Percentiles rank a stretch among this genome's conserved stretches.
These are phyloP conservation scores for Fraxinus cuspidata DNA, from an alignment of 257 asterid species.

Conservation along the genomic window DNA sequence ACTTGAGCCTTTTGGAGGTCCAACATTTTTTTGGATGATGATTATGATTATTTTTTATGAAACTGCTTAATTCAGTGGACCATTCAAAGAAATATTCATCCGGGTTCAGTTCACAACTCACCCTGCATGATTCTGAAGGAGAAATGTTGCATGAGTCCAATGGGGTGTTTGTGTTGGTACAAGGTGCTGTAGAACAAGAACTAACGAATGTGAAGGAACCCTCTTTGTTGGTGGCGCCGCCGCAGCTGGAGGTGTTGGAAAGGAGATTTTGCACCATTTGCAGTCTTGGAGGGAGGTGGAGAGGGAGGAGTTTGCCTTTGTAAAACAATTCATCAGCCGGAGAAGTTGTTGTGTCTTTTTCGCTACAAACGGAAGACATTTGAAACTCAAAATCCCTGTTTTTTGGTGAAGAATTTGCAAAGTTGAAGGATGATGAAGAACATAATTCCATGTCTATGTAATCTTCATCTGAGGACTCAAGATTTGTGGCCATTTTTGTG, in stretches of 20 bases:
- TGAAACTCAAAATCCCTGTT: conserved; percentile 78
- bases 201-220: conserved; percentile 18
- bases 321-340: conserved; percentile 91
- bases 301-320: conserved; percentile 92
- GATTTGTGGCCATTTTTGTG: conserved; percentile 36
- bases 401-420: conserved; percentile 33
- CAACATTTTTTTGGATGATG: conserved; percentile 38
- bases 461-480: conserved; percentile 46
- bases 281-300: conserved; percentile 70
- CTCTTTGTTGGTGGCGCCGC: neutral
- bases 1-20: conserved; percentile 49
- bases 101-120: conserved; percentile 71
- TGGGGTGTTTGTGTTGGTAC: neutral
- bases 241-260: conserved; percentile 12
- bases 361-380: conserved; percentile 39
- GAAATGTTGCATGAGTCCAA: conserved; percentile 30
- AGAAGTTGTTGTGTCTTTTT: conserved; percentile 39
- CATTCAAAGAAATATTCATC: conserved; percentile 72
- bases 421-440: conserved; percentile 11
- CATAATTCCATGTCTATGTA: conserved; percentile 50
- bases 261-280: conserved; percentile 59
- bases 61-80: conserved; percentile 64
- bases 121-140: conserved; percentile 81
- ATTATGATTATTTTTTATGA: conserved; percentile 22
- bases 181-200: conserved; percentile 16